A percentile compares a stretch with the other conserved stretches of the same genome.
phyloP scores from a whole-genome alignment of 1,139 yeast genomes.

The Yamadazyma dendronema region DNA sequence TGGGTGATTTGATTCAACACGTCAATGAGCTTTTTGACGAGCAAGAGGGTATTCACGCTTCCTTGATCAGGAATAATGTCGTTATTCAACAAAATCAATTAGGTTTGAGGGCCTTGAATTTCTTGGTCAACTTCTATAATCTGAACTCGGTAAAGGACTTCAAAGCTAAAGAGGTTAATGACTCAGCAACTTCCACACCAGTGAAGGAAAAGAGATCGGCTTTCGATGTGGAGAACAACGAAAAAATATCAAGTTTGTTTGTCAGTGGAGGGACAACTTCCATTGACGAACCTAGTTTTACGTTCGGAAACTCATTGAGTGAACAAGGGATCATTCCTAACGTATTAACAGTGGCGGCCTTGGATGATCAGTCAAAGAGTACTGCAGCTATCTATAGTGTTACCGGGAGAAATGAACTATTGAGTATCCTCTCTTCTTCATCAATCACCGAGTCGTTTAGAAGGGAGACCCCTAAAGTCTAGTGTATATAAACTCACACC shows the following conservation, averaged over 20 bases:
- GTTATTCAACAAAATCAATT: constrained; percentile 61
- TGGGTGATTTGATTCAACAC: constrained; percentile 86
- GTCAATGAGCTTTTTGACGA: constrained; percentile 70
- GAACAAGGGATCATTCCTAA: constrained; percentile 33
- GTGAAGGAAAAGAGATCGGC: constrained; percentile 9
- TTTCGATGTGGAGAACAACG: constrained; percentile 4
- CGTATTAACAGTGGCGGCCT: constrained; percentile 63
- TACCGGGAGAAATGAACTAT: constrained; percentile 75
- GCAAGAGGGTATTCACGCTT: constrained; percentile 71
- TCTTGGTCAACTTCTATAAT: constrained; percentile 37
- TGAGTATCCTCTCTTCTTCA: constrained; percentile 42
- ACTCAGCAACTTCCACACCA: constrained; percentile 13
- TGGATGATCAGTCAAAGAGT: constrained; percentile 33
- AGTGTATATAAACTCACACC: not conserved
- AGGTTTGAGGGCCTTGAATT: constrained; percentile 52
- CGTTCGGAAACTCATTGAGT: constrained; percentile 50
- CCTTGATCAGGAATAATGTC: constrained; percentile 66
- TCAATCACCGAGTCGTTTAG: not conserved
- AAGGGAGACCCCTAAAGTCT: not conserved
- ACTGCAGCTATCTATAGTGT: constrained; percentile 70
- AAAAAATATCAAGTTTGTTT: constrained; percentile 38
- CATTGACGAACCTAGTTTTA: constrained; percentile 68
- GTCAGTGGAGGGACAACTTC: constrained; percentile 71
- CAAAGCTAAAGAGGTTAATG: constrained; percentile 19
- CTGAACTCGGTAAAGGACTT: constrained; percentile 24